phyloP scores from a whole-genome alignment of 495 filamentous ascomycete species.

The Sabuloglossum arenarium region DNA sequence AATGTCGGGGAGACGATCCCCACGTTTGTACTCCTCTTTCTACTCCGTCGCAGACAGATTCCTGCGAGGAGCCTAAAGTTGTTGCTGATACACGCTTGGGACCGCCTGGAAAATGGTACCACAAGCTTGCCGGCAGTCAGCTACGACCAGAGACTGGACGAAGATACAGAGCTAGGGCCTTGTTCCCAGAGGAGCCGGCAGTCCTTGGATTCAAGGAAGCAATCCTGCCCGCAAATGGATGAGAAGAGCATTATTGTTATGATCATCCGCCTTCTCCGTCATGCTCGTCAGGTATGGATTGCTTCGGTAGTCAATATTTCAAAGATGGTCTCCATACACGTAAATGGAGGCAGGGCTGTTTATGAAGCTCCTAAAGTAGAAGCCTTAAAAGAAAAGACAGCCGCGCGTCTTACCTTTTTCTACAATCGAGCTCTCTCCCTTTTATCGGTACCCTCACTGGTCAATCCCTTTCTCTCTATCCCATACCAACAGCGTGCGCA shows the following conservation, averaged over 20 bases:
- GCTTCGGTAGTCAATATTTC: slow-evolving; percentile 27
- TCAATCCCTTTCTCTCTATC: slow-evolving; percentile 26
- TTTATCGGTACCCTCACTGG: slow-evolving; percentile 29
- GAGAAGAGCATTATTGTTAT: slow-evolving; percentile 18
- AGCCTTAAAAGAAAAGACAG: background rate
- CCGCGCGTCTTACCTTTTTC: slow-evolving; percentile 12
- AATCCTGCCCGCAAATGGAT: slow-evolving; percentile 6
- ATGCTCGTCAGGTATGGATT: slow-evolving; percentile 36
- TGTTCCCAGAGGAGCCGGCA: background rate
- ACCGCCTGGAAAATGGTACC: slow-evolving; percentile 4
- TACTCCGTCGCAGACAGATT: slow-evolving; percentile 25
- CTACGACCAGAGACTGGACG: background rate
- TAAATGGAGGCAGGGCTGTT: slow-evolving; percentile 2
- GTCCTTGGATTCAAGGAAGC: background rate
- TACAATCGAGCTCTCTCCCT: slow-evolving; percentile 33
- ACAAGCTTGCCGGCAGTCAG: slow-evolving; percentile 4
- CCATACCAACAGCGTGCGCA: slow-evolving; percentile 36
- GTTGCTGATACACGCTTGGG: slow-evolving; percentile 8
- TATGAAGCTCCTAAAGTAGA: background rate
- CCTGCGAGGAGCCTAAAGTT: slow-evolving; percentile 19
- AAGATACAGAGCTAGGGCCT: background rate
- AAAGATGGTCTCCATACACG: slow-evolving; percentile 12
- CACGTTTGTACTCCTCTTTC: slow-evolving; percentile 26
- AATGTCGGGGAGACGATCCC: slow-evolving; percentile 16
- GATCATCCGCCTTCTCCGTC: slow-evolving; percentile 33